These are phyloP conservation scores for Aspergillus asperescens DNA, from an alignment of 495 filamentous ascomycete species.

Conservation along the genomic window DNA sequence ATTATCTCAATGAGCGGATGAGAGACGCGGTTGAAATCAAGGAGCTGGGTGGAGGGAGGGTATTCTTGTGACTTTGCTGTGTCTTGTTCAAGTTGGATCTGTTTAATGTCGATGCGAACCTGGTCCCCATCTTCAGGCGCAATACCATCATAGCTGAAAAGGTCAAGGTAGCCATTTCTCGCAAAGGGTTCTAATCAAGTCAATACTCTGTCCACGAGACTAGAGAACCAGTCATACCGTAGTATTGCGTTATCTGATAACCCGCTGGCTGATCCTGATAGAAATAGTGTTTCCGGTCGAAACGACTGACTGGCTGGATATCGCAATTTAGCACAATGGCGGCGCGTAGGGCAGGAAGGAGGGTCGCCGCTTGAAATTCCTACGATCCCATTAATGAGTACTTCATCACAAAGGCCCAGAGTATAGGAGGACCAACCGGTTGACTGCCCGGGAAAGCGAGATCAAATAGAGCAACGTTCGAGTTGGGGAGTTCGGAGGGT, in stretches of 20 bases:
- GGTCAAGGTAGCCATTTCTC: slow-evolving; percentile 60
- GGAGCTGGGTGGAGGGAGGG: slow-evolving; percentile 62
- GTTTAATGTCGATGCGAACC: slow-evolving; percentile 74
- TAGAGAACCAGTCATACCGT: slow-evolving; percentile 40
- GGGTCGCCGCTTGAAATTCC: slow-evolving; percentile 72
- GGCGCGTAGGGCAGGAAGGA: slow-evolving; percentile 85
- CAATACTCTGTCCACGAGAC: neutral
- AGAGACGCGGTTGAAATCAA: slow-evolving; percentile 93
- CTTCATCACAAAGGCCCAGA: neutral
- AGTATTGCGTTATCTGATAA: slow-evolving; percentile 98
- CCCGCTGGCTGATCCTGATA: slow-evolving; percentile 95
- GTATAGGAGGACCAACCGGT: slow-evolving; percentile 45
- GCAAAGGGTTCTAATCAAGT: slow-evolving; percentile 66
- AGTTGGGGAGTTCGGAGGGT: slow-evolving; percentile 67
- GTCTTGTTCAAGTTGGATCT: slow-evolving; percentile 96
- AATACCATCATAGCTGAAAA: slow-evolving; percentile 75
- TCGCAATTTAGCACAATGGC: slow-evolving; percentile 78
- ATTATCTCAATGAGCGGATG: slow-evolving; percentile 94
- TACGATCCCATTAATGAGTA: slow-evolving; percentile 14
- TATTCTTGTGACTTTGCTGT: slow-evolving; percentile 89
- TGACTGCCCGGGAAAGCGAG: slow-evolving; percentile 84
- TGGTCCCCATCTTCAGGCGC: slow-evolving; percentile 60
- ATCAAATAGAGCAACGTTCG: slow-evolving; percentile 83
- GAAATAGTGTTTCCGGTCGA: slow-evolving; percentile 98
- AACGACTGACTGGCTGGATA: slow-evolving; percentile 68